Base-by-base conservation (phyloP, 768 basidiomycete genomes). In the Baorangia bicolor region DNA sequence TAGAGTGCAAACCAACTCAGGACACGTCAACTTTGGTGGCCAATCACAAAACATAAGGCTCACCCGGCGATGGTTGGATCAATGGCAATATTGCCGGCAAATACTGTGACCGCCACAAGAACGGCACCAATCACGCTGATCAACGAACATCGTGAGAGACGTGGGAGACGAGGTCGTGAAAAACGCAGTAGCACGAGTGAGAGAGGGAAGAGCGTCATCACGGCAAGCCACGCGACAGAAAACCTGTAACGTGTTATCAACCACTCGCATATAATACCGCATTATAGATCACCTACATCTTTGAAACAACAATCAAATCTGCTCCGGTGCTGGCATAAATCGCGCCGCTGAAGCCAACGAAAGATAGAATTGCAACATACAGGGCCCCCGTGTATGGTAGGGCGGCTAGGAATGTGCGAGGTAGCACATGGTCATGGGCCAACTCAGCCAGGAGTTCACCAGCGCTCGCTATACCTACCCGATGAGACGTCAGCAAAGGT, bases 181-280 rank as follows among this genome's bases (percentile, higher is more conserved):
- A 86, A 87, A 55, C 82, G 83, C 27, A 90, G 72, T 5, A 88
- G 57, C 5, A 88, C 64, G 4, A 84, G 72, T 3, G 85, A 81
- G 16, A 85, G 39, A 0, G 87, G 85, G 61, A 87, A 90, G 21
- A 88, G 67, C 1, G 75, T 64, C 84, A 88, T 87, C 31, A 86
- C 80, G 3, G 78, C 73, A 21, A 88, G 74, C 85, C 86, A 89
- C 14, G 80, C 81, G 6, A 88, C 75, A 5, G 85, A 82, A 73
- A 88, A 88, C 79, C 82, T 84, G 48, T 1, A 39, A 9, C 13
- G 23, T 16, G 50, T 59, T 8, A n/a, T 61, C 53, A 60, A 30
- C 18, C 35, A 10, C 4, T 41, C 10, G 28, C 33, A 39, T 21
- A 11, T 37, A 41, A 51, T 49, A 20, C 9, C 11, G 4, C 25